Base-by-base conservation (phyloP, 257 asterid species). In the Nemophila menziesii region DNA sequence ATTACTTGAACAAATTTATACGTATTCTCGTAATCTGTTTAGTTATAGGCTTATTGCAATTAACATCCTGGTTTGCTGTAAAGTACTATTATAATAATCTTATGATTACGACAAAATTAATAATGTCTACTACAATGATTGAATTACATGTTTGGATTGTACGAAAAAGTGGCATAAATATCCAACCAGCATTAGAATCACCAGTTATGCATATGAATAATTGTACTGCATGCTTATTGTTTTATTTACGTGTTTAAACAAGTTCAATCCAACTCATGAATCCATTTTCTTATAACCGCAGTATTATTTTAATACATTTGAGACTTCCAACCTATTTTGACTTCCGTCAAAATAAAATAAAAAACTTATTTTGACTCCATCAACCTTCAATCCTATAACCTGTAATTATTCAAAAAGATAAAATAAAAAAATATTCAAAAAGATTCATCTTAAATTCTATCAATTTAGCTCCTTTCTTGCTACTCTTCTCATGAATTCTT, bases 121-220 rank as follows among this genome's bases (percentile, higher is more conserved):
- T 20, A 48, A 18, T 16, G 21, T 29, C 36, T 42, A 24, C 4
- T 33, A 33, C 22, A 43, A 12, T 42, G 57, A 57, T 57, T 49
- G 22, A 27, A 55, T 44, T 36, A 51, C 24, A 18, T 44, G 29
- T 20, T 19, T 16, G 52, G 57, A 22, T 12, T 51, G 54, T 37
- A 22, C 16, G 37, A 39, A 18, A 18, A 37, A 11, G 36, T 4
- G 20, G n/a, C 16, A 33, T 37, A 18, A 12, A 1, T 1, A 13
- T 37, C 9, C 18, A 12, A 18, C n/a, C 42, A 37, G 16, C 8
- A 11, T 37, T 37, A 15, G 16, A 37, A 13, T 37, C 36, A 6
- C 42, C 18, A 12, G 15, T 37, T 18, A 37, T 37, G 42, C 42
- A 37, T 16, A 15, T 5, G 42, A 12, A 37, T 37, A 2, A 37